Evolutionary conservation across 306 rosid species (phyloP).

Genomic region (Acacia confusa): DNA sequence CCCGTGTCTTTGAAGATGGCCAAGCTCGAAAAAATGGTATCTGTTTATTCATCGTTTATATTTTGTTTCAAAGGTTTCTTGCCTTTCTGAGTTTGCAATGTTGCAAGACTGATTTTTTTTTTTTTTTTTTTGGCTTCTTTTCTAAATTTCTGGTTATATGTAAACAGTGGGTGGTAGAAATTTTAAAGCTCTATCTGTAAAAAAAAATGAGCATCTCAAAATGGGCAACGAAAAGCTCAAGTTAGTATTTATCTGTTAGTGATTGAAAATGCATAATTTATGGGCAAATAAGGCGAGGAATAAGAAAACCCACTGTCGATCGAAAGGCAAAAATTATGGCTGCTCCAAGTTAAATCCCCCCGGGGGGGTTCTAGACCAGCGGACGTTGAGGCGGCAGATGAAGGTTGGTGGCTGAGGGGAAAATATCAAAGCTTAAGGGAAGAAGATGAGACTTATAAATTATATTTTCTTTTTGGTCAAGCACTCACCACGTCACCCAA

Average conservation of each 20-base stretch:
- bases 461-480: too few relatives aligned
- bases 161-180: conserved; percentile 41
- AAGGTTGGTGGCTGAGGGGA: too few relatives aligned
- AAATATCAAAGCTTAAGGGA: too few relatives aligned
- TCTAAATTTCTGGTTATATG: neutral
- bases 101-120: neutral
- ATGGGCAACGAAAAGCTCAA: conserved; percentile 37
- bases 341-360: too few relatives aligned
- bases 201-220: conserved; percentile 44
- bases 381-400: too few relatives aligned
- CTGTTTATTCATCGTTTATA: neutral
- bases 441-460: too few relatives aligned
- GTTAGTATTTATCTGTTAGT: conserved; percentile 34
- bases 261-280: neutral
- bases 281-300: neutral
- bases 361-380: too few relatives aligned
- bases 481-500: too few relatives aligned
- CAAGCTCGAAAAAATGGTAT: conserved; percentile 44
- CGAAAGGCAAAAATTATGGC: too few relatives aligned
- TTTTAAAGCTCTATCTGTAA: conserved; percentile 57
- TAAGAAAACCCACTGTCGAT: too few relatives aligned
- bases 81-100: neutral
- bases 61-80: neutral
- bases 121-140: neutral
- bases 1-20: conserved; percentile 37